These are phyloP conservation scores for Umbilicaria muhlenbergii DNA, from an alignment of 495 filamentous ascomycete species.

Conservation along the genomic window DNA sequence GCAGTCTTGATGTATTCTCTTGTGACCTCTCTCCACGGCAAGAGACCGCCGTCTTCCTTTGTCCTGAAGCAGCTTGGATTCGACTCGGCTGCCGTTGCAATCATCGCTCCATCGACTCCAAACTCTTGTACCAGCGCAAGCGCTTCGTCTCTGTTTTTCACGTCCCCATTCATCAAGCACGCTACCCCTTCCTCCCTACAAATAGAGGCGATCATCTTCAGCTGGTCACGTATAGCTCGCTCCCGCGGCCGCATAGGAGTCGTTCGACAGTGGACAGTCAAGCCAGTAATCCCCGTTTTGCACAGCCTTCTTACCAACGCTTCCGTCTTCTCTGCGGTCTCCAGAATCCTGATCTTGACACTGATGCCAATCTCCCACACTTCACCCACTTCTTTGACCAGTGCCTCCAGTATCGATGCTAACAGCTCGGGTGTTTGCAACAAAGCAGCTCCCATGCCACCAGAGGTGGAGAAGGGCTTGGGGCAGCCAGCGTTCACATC, in stretches of 20 bases:
- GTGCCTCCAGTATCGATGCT: conserved; percentile 59
- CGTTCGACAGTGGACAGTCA: conserved; percentile 92
- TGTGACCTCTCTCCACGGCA: conserved; percentile 60
- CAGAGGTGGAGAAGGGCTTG: conserved; percentile 81
- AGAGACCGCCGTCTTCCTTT: conserved; percentile 44
- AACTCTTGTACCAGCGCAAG: conserved; percentile 52
- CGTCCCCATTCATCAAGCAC: conserved; percentile 90
- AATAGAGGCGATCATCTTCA: conserved; percentile 60
- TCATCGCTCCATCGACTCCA: conserved; percentile 89
- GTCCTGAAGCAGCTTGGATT: conserved; percentile 74
- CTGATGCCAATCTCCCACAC: conserved; percentile 76
- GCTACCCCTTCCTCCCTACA: conserved; percentile 75
- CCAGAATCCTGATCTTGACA: conserved; percentile 86
- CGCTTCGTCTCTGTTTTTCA: conserved; percentile 52
- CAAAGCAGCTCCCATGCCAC: conserved; percentile 91
- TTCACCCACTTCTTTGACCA: conserved; percentile 62
- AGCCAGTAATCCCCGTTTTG: conserved; percentile 71
- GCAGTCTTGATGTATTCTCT: conserved; percentile 53
- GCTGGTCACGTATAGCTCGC: conserved; percentile 68
- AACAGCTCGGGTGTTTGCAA: conserved; percentile 70
- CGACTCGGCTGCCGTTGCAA: conserved; percentile 76
- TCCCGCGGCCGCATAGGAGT: conserved; percentile 89
- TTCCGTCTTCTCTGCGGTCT: conserved; percentile 56
- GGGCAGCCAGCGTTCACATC: conserved; percentile 96
- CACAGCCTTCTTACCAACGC: conserved; percentile 58